These are phyloP conservation scores for Neurospora crassa DNA, from an alignment of 2,329 filamentous ascomycete species.

Conservation along the genomic window DNA sequence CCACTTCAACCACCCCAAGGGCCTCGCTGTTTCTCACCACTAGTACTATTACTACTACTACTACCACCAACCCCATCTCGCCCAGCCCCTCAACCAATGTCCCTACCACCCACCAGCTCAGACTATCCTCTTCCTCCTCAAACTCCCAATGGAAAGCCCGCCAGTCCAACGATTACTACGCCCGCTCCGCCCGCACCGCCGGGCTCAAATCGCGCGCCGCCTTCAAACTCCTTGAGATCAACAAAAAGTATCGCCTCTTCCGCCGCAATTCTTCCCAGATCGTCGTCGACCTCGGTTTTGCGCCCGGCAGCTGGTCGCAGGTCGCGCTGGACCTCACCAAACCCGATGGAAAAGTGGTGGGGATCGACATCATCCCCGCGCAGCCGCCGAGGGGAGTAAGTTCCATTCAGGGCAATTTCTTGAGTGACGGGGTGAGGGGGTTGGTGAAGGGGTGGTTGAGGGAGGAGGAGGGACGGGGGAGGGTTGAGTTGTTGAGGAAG, in stretches of 20 bases:
- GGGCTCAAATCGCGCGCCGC: conserved; percentile 84
- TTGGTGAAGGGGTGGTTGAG: conserved; percentile 69
- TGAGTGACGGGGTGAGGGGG: conserved; percentile 62
- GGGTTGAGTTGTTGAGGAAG: conserved; percentile 14
- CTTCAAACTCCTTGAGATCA: conserved; percentile 89
- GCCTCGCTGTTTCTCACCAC: background rate
- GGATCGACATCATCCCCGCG: conserved; percentile 89
- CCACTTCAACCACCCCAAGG: background rate
- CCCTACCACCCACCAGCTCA: background rate
- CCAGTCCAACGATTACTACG: conserved; percentile 63
- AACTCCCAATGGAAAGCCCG: conserved; percentile 71
- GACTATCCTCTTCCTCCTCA: conserved; percentile 42
- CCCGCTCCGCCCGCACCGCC: conserved; percentile 65
- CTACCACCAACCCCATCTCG: background rate
- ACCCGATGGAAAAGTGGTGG: conserved; percentile 71
- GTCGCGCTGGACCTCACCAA: conserved; percentile 72
- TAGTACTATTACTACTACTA: background rate
- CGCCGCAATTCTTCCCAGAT: conserved; percentile 50
- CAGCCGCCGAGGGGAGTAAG: conserved; percentile 87
- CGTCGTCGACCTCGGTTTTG: conserved; percentile 84
- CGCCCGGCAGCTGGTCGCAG: conserved; percentile 65
- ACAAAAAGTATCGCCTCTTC: conserved; percentile 74
- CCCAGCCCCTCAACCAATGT: too few species aligned
- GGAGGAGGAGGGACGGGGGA: conserved; percentile 19
- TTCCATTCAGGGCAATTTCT: conserved; percentile 89